Conservation (phyloP, 169 alveolate species). For the Plasmodium blacklocki region DNA sequence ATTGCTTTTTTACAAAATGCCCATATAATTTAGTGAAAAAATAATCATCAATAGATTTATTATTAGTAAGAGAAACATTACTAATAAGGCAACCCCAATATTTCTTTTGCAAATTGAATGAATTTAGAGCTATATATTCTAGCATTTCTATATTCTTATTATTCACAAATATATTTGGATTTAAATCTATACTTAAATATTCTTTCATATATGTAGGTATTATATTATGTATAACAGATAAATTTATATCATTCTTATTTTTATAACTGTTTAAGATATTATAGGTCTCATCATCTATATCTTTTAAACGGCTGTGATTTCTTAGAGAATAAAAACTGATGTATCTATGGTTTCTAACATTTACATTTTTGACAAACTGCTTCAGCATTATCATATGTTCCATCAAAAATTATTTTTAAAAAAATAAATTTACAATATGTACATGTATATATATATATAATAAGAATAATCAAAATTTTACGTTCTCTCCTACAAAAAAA, state of each 20-base stretch:
- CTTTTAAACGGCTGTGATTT: conserved; percentile 46
- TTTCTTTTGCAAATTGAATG: conserved; percentile 56
- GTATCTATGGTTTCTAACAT: neutral
- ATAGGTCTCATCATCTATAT: conserved; percentile 57
- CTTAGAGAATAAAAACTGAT: conserved; percentile 32
- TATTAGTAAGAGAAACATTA: neutral
- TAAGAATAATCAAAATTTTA: no score
- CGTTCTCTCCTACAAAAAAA: no score
- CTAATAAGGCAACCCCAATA: conserved; percentile 64
- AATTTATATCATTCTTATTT: conserved; percentile 52
- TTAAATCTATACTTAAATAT: conserved; percentile 33
- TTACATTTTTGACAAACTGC: neutral
- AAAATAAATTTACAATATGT: neutral
- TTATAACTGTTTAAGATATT: conserved; percentile 19
- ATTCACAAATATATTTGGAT: conserved; percentile 18
- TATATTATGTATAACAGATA: conserved; percentile 52
- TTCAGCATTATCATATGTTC: neutral
- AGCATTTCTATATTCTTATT: conserved; percentile 14
- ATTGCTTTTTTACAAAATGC: conserved; percentile 13
- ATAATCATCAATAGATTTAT: conserved; percentile 10
- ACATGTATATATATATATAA: neutral
- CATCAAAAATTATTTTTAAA: neutral
- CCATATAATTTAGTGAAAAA: conserved; percentile 28
- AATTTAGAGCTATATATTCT: conserved; percentile 28
- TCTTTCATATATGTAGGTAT: conserved; percentile 49